Evolutionary conservation across 352 stramenopile species (phyloP), one percentile per base, ranked within the genome.

Genomic region (Globisporangium echinulatum): DNA sequence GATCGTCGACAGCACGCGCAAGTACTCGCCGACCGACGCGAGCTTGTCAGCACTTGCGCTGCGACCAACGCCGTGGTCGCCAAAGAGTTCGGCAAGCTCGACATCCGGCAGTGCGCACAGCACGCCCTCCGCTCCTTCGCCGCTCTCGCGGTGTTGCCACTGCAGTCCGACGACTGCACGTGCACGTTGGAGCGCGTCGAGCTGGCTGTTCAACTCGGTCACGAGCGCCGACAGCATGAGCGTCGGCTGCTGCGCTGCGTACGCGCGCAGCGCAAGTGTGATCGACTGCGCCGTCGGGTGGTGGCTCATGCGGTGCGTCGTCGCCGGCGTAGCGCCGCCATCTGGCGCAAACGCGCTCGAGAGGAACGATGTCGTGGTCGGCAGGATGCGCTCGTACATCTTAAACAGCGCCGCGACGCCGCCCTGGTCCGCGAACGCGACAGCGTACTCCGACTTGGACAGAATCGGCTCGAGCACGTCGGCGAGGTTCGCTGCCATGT

Each of bases 401-500:
- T 89, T 71, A 37, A 99, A 67, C 25, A 99, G 69, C 49, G 83
- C 68, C 52, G 92, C 72, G 44, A 98, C 79, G 4, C 96, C 96
- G 43, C 92, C 94, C 19, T 85, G 74, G 43, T 96, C 76, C 0
- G 96, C 78, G 82, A 99, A 99, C 40, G 83, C 77, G 10, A 78
- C 79, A 0, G 93, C 87, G 52, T 98, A 83, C 62, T 98, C 96
- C 7, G 96, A 87, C 51, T 97, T 97, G 56, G 96, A 92, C 33
- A 99, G 56, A 54, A 98, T 85, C 42, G 97, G 88, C 65, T 99
- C 96, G 9, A 98, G 68, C 11, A 98, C 56, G 75, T 98, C 94
- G 17, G 82, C 75, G 14, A 99, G 74, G 56, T 98, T 71, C 8
- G 70, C 82, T 33, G 64, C 72, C 76, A 92, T 92, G 33, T 70